phyloP scores from a whole-genome alignment of 345 rosid genomes.

The Abelmoschus esculentus region DNA sequence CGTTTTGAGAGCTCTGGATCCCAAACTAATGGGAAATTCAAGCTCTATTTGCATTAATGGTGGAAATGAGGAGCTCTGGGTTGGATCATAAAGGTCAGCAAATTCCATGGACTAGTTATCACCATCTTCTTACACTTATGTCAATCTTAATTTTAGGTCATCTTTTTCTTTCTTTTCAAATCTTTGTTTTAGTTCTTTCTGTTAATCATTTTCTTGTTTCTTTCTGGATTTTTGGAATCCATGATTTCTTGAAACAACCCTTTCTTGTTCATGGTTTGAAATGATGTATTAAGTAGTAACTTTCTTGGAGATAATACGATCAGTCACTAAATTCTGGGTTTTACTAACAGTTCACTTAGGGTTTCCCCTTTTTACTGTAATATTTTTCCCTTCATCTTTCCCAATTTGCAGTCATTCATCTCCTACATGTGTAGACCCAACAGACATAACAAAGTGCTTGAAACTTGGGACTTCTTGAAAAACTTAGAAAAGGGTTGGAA shows the following conservation, averaged over 20 bases:
- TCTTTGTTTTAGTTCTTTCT: neutral
- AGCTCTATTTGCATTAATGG: constrained; percentile 7
- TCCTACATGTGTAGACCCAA: no score
- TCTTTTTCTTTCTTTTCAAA: neutral
- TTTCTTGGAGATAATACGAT: no score
- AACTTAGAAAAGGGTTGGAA: neutral
- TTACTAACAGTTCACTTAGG: constrained; percentile 1
- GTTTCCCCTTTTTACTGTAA: neutral
- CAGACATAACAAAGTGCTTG: no score
- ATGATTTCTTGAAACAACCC: constrained; percentile 23
- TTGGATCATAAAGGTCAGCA: constrained; percentile 21
- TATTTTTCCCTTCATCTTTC: neutral
- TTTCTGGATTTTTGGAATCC: constrained; percentile 11
- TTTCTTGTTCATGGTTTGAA: constrained; percentile 19
- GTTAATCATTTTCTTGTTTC: neutral
- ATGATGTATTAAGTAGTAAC: neutral
- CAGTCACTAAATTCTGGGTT: no score
- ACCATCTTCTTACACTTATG: constrained; percentile 4
- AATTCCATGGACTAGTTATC: constrained; percentile 11
- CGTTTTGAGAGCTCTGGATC: constrained; percentile 35
- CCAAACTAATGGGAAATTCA: constrained; percentile 23
- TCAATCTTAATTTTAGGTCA: constrained; percentile 20
- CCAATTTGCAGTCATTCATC: no score
- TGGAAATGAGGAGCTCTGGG: neutral
- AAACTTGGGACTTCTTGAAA: no score